phyloP scores from a whole-genome alignment of 192 early-diverging fungal genomes.

The Coemansia sp. region DNA sequence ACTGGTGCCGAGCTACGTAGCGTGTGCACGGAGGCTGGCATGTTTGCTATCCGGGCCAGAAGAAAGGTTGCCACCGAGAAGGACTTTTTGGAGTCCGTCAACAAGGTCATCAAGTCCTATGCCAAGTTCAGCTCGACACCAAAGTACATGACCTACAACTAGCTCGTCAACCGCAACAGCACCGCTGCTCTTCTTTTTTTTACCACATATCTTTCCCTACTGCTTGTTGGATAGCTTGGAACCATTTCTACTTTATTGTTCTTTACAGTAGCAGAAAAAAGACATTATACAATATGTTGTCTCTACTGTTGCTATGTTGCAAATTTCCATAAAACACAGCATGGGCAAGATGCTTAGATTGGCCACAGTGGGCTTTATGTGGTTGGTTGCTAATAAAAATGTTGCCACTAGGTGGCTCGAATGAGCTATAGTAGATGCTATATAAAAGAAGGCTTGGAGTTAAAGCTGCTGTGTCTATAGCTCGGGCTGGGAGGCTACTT shows the following conservation, averaged over 20 bases:
- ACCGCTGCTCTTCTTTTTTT: background rate
- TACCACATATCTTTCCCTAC: background rate
- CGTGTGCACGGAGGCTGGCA: conserved; percentile 99
- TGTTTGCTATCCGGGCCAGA: conserved; percentile 98
- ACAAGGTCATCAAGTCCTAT: conserved; percentile 99
- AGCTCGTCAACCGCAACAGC: conserved; percentile 6
- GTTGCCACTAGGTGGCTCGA: background rate
- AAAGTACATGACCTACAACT: conserved; percentile 85
- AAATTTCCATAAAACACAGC: background rate
- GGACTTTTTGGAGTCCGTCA: conserved; percentile 98
- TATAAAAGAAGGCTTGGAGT: no score
- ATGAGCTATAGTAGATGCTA: background rate
- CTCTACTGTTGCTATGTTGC: background rate
- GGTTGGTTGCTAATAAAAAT: background rate
- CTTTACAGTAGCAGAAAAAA: background rate
- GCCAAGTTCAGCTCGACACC: conserved; percentile 98
- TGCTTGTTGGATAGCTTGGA: background rate
- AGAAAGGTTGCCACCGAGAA: conserved; percentile 99
- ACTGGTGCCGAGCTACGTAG: conserved; percentile 97
- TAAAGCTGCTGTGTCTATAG: no score
- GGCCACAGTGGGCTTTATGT: background rate
- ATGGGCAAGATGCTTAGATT: background rate
- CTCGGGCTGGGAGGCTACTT: background rate
- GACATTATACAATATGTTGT: background rate
- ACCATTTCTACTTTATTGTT: background rate